Evolutionary conservation across 2,329 filamentous ascomycete genomes (phyloP).

Genomic region (Aspergillus hiratsukae): DNA sequence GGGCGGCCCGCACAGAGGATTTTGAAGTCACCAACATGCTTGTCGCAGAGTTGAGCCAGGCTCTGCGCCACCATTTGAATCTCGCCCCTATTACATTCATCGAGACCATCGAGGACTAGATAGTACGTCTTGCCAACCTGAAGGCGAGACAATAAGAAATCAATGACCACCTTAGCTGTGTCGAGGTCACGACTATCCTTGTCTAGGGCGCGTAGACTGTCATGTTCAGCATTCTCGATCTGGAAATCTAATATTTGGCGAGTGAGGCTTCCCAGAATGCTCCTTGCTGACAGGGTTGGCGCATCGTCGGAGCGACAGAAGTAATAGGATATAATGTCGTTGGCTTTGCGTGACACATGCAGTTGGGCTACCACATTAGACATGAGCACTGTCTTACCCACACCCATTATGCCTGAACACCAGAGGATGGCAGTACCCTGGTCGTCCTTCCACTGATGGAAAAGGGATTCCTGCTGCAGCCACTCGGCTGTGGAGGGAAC

Average conservation of each 20-base stretch:
- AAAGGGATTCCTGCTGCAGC: too few species aligned
- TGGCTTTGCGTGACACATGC: conserved; percentile 1
- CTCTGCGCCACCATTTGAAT: too few species aligned
- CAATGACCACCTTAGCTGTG: too few species aligned
- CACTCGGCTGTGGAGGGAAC: conserved; percentile 11
- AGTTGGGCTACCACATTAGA: conserved; percentile 15
- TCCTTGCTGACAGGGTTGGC: conserved; percentile 12
- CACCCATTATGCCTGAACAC: conserved; percentile 17
- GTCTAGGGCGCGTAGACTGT: too few species aligned
- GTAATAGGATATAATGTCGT: conserved; percentile 12
- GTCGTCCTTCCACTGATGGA: too few species aligned
- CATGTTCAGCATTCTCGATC: conserved; percentile 2
- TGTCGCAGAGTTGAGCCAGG: conserved; percentile 1
- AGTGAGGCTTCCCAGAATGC: conserved; percentile 16
- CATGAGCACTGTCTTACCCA: conserved; percentile 18
- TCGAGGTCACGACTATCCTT: too few species aligned
- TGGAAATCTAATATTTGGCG: conserved; percentile 13
- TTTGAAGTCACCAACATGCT: neutral
- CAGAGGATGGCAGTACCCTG: too few species aligned
- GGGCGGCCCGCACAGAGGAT: conserved; percentile 16
- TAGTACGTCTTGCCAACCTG: too few species aligned
- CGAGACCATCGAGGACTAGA: too few species aligned
- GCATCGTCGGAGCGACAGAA: conserved; percentile 15
- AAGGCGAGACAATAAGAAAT: too few species aligned
- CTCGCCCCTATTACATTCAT: too few species aligned